Percentiles rank a stretch among this genome's conserved stretches.
Evolutionary conservation across 495 filamentous ascomycete species (phyloP).

Genomic region (Recurvomyces mirabilis): DNA sequence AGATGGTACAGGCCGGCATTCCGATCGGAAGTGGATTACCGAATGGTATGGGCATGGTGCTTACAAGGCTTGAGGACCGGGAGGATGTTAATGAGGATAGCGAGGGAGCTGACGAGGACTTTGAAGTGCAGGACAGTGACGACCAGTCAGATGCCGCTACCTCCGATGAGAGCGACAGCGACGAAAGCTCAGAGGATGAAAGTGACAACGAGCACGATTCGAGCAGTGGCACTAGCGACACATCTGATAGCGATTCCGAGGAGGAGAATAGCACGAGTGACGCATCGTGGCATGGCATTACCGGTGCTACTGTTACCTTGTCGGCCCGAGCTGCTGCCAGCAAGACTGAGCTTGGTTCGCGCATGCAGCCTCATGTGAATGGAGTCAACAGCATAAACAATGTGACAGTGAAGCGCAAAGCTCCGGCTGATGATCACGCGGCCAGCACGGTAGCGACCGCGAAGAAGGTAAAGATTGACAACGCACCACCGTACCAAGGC

Average conservation of each 20-base stretch:
- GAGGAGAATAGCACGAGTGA: conserved; percentile 3
- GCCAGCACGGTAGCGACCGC: background rate
- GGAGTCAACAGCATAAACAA: background rate
- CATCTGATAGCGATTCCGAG: background rate
- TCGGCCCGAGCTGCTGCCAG: conserved; percentile 21
- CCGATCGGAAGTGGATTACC: no score
- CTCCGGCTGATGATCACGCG: background rate
- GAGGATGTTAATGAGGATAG: conserved; percentile 29
- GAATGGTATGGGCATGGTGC: conserved; percentile 3
- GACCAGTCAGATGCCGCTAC: conserved; percentile 6
- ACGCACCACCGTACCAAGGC: conserved; percentile 26
- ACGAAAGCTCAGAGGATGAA: conserved; percentile 1
- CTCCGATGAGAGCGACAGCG: conserved; percentile 2
- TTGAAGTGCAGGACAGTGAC: conserved; percentile 5
- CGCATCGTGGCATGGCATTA: conserved; percentile 13
- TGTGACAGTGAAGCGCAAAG: background rate
- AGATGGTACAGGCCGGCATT: no score
- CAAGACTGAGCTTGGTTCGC: background rate
- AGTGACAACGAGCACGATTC: conserved; percentile 4
- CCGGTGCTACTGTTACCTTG: conserved; percentile 9
- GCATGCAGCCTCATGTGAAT: background rate
- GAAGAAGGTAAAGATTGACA: background rate
- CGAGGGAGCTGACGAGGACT: conserved; percentile 19
- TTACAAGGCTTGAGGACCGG: conserved; percentile 8
- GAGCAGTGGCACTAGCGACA: background rate